Base-by-base conservation (phyloP, 1,284 basidiomycete species). In the Xerocomus nothofagi region DNA sequence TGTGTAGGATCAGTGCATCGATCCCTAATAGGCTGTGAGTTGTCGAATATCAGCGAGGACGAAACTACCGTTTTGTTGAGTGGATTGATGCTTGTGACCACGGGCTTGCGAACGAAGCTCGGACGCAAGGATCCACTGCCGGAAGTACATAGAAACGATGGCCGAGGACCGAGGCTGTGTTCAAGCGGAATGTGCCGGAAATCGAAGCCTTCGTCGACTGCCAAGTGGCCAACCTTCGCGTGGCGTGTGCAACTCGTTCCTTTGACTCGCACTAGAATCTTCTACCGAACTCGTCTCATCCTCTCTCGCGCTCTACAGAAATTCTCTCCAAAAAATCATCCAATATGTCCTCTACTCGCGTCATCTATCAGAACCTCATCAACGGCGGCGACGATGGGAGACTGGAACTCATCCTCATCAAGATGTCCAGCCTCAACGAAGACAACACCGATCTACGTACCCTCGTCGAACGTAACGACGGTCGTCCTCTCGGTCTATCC, bases 401-500 rank as follows among this genome's bases (percentile, higher is more conserved):
- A 23, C 45, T 69, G 29, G 50, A 56, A 0, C 30, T 63, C 26
- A n/a, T 46, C 23, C 15, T 53, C 8, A 24, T 55, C 48, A 55
- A 50, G 6, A 55, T 68, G 53, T 44, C 59, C 6, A 40, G 37
- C 38, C 39, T 67, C 31, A 56, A 65, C 39, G 53, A 63, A 11
- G 67, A 69, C 27, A 26, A 54, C 32, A 3, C 40, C 24, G 51
- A 51, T n/a, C 23, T 67, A 12, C 54, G 56, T 21, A 49, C 47
- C 23, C 21, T 70, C 44, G 55, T 70, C 8, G 54, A 68, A 39
- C 56, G 61, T 49, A 67, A 67, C 49, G 68, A 70, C 14, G 65
- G 65, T 9, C 65, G 59, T 15, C 48, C 68, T 37, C 61, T 67
- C 9, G 68, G 65, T 32, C 62, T 67, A 29, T 68, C 65, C 0